Conservation (phyloP, 495 filamentous ascomycete species). For the Acidiella bohemica region DNA sequence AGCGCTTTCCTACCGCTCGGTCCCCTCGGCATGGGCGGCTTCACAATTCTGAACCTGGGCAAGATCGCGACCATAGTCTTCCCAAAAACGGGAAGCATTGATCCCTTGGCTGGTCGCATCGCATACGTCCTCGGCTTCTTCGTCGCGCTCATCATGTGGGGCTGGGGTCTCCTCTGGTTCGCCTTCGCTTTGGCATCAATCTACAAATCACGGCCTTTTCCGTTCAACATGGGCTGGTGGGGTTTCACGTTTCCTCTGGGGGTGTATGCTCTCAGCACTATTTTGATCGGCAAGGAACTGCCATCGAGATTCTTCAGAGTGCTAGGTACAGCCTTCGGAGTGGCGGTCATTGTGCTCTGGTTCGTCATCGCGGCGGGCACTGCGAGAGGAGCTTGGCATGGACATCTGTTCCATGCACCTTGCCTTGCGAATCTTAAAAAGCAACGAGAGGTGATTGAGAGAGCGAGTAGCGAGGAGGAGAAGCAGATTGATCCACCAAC, state of each 20-base stretch:
- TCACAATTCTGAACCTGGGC: conserved; percentile 45
- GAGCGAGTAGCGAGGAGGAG: conserved; percentile 15
- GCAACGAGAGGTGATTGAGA: conserved; percentile 1
- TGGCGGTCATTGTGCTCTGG: conserved; percentile 29
- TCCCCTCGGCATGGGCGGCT: conserved; percentile 48
- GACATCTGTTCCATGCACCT: conserved; percentile 26
- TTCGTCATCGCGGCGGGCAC: conserved; percentile 24
- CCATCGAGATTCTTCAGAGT: conserved; percentile 28
- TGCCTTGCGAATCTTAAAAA: conserved; percentile 26
- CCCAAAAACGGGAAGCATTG: conserved; percentile 38
- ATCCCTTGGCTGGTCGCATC: conserved; percentile 33
- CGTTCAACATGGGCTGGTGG: conserved; percentile 33
- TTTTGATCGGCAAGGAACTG: conserved; percentile 26
- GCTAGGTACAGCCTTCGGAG: conserved; percentile 26
- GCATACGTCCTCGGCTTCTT: conserved; percentile 44
- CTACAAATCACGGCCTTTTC: conserved; percentile 21
- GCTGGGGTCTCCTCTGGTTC: conserved; percentile 48
- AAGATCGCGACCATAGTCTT: conserved; percentile 38
- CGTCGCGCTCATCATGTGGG: conserved; percentile 45
- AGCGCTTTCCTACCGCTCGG: conserved; percentile 51
- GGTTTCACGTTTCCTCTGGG: conserved; percentile 30
- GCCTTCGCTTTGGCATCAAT: conserved; percentile 40
- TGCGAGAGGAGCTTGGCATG: conserved; percentile 22
- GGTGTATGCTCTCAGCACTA: conserved; percentile 26
- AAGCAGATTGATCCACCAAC: conserved; percentile 1